Evolutionary conservation across 176 grass and related monocot genomes (phyloP).

Genomic region (Eleusine coracana): DNA sequence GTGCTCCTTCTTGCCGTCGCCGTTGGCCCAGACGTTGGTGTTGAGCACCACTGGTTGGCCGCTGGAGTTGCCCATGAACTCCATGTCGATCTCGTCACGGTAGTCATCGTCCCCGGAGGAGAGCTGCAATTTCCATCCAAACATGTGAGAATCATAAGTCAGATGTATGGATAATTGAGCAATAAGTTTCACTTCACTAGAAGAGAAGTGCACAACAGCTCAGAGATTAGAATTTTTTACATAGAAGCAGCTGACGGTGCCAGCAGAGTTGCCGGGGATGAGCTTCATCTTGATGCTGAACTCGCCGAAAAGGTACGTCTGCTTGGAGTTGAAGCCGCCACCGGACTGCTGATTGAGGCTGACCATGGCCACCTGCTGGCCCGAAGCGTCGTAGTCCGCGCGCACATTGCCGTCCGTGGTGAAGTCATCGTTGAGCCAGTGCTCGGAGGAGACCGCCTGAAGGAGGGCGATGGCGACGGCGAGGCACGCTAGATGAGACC

Average conservation of each 20-base stretch:
- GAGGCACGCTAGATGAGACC: not conserved
- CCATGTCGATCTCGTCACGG: conserved; percentile 64
- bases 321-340: conserved; percentile 19
- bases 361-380: conserved; percentile 22
- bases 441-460: not conserved
- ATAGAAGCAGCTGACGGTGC: conserved; percentile 58
- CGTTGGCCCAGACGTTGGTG: conserved; percentile 60
- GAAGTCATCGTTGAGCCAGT: conserved; percentile 38
- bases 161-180: no score
- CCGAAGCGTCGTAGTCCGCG: conserved; percentile 7
- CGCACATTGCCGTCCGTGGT: conserved; percentile 27
- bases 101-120: conserved; percentile 30
- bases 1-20: conserved; percentile 70
- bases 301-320: conserved; percentile 55
- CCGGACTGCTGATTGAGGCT: conserved; percentile 29
- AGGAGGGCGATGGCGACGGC: not conserved
- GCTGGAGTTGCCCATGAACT: conserved; percentile 56
- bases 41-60: conserved; percentile 49
- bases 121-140: not conserved
- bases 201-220: no score
- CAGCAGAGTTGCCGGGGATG: conserved; percentile 52
- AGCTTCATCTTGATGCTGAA: conserved; percentile 59
- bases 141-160: no score
- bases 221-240: not conserved
- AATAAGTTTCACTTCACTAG: no score